Percentiles rank a stretch among this genome's conserved stretches.
Conservation (phyloP, 75 land plant genomes). For the Picea glauca region DNA sequence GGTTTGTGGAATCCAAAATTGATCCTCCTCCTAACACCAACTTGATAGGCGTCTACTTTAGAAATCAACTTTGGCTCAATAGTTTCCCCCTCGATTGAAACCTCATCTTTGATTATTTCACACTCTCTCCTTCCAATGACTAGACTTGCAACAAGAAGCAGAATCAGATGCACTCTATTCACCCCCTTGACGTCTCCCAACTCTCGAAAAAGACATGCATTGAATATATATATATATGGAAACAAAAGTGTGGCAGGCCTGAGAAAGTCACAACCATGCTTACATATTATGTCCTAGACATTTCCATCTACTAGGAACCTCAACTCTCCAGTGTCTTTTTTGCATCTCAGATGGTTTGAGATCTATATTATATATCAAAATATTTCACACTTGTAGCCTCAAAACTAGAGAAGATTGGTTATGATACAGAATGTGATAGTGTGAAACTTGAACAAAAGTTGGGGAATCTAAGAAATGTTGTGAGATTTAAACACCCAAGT, state of each 20-base stretch:
- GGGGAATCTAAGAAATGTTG: no score
- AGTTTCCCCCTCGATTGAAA: slow-evolving; percentile 80
- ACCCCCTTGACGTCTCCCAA: slow-evolving; percentile 38
- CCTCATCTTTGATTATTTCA: slow-evolving; percentile 95
- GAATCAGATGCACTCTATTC: slow-evolving; percentile 76
- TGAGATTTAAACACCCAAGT: no score
- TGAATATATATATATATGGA: slow-evolving; percentile 18
- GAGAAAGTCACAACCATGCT: slow-evolving; percentile 87
- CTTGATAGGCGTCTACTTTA: slow-evolving; percentile 94
- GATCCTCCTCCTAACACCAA: slow-evolving; percentile 75
- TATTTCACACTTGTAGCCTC: slow-evolving; percentile 72
- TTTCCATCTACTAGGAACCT: slow-evolving; percentile 93
- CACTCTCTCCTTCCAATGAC: slow-evolving; percentile 94
- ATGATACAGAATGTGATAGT: slow-evolving; percentile 39
- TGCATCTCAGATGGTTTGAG: slow-evolving; percentile 73
- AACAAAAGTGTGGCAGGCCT: slow-evolving; percentile 74
- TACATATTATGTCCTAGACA: slow-evolving; percentile 86
- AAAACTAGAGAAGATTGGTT: slow-evolving; percentile 95
- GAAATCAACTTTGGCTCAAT: slow-evolving; percentile 25
- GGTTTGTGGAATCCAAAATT: no score
- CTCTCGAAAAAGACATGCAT: no score
- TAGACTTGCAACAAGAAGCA: slow-evolving; percentile 85
- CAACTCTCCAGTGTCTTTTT: slow-evolving; percentile 74
- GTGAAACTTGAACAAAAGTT: no score
- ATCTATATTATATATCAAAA: slow-evolving; percentile 81